Conservation (phyloP, 495 filamentous ascomycete genomes). For the Hyaloscypha finlandica region DNA sequence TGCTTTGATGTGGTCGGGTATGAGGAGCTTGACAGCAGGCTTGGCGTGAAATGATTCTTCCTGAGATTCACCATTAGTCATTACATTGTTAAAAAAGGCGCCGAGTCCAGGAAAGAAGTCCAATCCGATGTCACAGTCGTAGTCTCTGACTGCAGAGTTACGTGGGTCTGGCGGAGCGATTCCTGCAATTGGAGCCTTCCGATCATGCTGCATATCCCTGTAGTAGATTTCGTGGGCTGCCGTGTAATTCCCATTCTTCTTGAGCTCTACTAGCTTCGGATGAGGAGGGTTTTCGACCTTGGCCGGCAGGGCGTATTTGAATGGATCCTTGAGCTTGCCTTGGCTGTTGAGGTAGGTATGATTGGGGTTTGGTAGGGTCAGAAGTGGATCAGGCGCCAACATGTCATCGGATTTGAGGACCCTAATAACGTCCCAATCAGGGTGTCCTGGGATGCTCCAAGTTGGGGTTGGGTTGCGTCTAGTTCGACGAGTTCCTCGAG, state of each 20-base stretch:
- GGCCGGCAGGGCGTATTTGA: conserved; percentile 8
- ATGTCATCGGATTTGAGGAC: conserved; percentile 8
- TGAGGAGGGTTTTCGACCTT: background rate
- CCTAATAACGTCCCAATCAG: conserved; percentile 15
- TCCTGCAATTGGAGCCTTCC: conserved; percentile 37
- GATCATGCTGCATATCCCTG: conserved; percentile 14
- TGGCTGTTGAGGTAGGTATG: conserved; percentile 26
- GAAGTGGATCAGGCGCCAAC: conserved; percentile 28
- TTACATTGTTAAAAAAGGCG: background rate
- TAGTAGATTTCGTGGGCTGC: conserved; percentile 28
- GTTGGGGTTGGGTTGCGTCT: conserved; percentile 3
- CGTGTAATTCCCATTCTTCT: conserved; percentile 21
- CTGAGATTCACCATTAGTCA: conserved; percentile 45
- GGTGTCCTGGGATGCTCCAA: conserved; percentile 12
- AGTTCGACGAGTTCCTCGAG: background rate
- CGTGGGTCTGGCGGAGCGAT: conserved; percentile 12
- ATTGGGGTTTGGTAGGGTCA: conserved; percentile 29
- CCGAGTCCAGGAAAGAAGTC: background rate
- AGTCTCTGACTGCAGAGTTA: conserved; percentile 11
- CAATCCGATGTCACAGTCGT: background rate
- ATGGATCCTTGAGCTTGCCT: conserved; percentile 13
- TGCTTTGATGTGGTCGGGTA: conserved; percentile 84
- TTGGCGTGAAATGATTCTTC: conserved; percentile 81
- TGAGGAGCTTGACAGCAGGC: conserved; percentile 77
- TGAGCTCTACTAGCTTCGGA: conserved; percentile 17